Percentiles rank a stretch among this genome's conserved stretches.
phyloP scores from a whole-genome alignment of 2,329 filamentous ascomycete species.

The Allantophomopsis lycopodina region DNA sequence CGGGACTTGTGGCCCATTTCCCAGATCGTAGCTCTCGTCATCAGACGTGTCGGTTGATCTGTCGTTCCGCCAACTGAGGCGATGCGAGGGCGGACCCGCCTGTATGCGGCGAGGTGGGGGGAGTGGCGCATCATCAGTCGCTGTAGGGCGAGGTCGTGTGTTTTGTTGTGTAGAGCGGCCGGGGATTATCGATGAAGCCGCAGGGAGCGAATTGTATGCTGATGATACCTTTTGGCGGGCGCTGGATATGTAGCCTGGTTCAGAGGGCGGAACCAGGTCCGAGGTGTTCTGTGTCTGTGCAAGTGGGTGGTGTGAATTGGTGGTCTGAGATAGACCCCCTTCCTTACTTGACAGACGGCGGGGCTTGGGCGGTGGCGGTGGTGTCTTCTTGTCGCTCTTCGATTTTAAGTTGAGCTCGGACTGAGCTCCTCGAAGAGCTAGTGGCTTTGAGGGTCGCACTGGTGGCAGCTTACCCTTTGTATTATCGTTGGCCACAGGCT shows the following conservation, averaged over 20 bases:
- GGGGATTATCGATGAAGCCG: conserved; percentile 15
- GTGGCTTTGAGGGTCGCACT: conserved; percentile 43
- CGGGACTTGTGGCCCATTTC: conserved; percentile 6
- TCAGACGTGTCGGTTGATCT: conserved; percentile 12
- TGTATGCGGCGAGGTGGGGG: conserved; percentile 9
- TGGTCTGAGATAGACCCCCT: background rate
- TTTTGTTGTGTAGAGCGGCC: conserved; percentile 3
- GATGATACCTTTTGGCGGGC: conserved; percentile 14
- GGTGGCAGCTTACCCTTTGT: conserved; percentile 24
- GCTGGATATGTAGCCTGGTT: conserved; percentile 14
- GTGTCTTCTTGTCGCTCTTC: conserved; percentile 25
- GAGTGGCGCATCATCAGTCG: conserved; percentile 6
- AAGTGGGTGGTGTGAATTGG: conserved; percentile 8
- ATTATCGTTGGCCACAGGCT: conserved; percentile 6
- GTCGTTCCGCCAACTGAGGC: conserved; percentile 7
- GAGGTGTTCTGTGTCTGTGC: conserved; percentile 13
- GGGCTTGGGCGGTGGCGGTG: conserved; percentile 13
- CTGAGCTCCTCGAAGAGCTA: conserved; percentile 30
- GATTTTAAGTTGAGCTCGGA: conserved; percentile 10
- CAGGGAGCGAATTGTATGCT: conserved; percentile 18
- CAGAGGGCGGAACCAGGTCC: conserved; percentile 6
- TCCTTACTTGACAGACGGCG: background rate
- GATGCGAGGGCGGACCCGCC: conserved; percentile 3
- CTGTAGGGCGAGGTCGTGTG: background rate
- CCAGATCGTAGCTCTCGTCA: conserved; percentile 11